A percentile compares a stretch with the other conserved stretches of the same genome.
Conservation (phyloP, 768 basidiomycete species). For the Naganishia antarctica region DNA sequence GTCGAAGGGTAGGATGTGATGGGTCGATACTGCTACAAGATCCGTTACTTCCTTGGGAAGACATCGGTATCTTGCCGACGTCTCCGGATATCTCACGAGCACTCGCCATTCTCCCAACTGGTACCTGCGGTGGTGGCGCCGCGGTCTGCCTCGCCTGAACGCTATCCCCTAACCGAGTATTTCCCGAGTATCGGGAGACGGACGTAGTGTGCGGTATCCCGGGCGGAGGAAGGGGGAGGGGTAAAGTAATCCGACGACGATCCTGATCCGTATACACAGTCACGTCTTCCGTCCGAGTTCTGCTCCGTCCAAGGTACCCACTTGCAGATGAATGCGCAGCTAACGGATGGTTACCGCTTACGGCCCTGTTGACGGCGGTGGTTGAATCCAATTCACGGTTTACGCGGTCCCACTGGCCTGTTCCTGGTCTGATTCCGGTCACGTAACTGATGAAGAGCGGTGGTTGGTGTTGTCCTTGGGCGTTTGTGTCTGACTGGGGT, state of each 20-base stretch:
- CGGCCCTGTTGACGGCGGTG: background rate
- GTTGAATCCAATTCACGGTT: background rate
- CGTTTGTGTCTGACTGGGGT: no score
- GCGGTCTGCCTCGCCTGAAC: background rate
- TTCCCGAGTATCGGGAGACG: no score
- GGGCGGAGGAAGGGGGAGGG: background rate
- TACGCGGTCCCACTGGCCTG: background rate
- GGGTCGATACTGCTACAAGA: background rate
- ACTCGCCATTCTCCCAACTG: no score
- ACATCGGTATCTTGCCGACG: no score
- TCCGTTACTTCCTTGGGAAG: no score
- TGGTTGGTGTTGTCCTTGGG: background rate
- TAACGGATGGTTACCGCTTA: background rate
- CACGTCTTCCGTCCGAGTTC: no score
- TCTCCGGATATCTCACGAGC: no score
- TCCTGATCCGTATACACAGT: conserved; percentile 1
- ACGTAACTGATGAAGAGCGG: conserved; percentile 13
- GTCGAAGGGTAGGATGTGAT: background rate
- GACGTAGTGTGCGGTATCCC: no score
- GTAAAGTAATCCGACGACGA: background rate
- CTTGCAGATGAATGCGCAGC: background rate
- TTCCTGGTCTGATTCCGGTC: background rate
- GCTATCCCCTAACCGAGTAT: background rate
- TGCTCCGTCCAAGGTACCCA: no score
- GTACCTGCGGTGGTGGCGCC: no score